Evolutionary conservation across 2,329 filamentous ascomycete species (phyloP), one percentile per base, ranked within the genome.

Genomic region (Cladophialophora yegresii): DNA sequence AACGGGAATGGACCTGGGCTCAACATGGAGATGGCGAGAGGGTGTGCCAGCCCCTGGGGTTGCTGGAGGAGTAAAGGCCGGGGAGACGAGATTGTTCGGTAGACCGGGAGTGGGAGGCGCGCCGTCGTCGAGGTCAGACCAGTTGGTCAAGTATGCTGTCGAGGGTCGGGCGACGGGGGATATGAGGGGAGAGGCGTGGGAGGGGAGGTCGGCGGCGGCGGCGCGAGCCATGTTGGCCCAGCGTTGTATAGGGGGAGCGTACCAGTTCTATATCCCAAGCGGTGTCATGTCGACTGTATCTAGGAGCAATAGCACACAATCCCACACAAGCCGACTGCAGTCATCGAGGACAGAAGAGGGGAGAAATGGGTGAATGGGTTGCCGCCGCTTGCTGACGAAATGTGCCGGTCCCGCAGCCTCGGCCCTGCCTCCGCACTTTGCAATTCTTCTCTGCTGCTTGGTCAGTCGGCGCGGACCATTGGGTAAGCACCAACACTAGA

Each of bases 81-180:
- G 84, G 53, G 84, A 83, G 67, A 84, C 77, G 58, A 85, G 76
- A 30, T 83, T 82, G 20, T 77, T 77, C n/a, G 82, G 81, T 30
- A 83, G 77, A 4, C 78, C 77, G 45, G 82, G 79, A 20, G 81
- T 81, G 20, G 75, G 69, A 63, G 73, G 61, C 20, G 54, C 60
- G 30, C 58, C 59, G 30, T 67, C 66, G 33, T 73, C 56, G 54
- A 70, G 61, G 58, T 72, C 68, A 30, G 71, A 67, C 67, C 68
- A 74, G 63, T 71, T 71, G 32, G 69, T 64, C 50, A 73, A 51
- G 63, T 69, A 62, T 53, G 58, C 62, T 56, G 67, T 55, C 62
- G 66, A 75, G 65, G 71, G 58, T 70, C 71, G 64, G 71, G 69
- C 71, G 63, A 76, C 75, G 64, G 80, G 77, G 61, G 80, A 73